A percentile compares a stretch with the other conserved stretches of the same genome.
Conservation (phyloP, 2,329 filamentous ascomycete genomes). For the Myriosclerotinia scirpicola region DNA sequence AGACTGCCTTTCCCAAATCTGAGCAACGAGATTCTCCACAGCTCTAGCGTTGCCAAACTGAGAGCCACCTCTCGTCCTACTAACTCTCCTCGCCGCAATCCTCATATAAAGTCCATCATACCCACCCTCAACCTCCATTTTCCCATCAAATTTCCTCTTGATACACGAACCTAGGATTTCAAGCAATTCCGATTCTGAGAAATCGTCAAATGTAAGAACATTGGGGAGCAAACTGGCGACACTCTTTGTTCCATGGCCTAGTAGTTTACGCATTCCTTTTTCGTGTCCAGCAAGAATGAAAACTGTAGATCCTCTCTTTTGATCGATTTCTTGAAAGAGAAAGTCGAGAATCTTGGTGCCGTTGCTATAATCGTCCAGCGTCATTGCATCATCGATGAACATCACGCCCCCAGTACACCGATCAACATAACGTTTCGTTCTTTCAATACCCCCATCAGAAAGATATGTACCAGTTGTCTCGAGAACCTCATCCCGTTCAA, state of each 20-base stretch:
- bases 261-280: constrained; percentile 73
- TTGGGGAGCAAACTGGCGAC: constrained; percentile 67
- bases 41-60: constrained; percentile 73
- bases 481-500: constrained; percentile 58
- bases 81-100: constrained; percentile 61
- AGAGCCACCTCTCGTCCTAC: constrained; percentile 58
- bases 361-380: constrained; percentile 16
- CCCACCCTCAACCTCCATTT: constrained; percentile 62
- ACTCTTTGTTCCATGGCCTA: constrained; percentile 59
- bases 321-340: constrained; percentile 69
- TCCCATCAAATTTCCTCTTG: constrained; percentile 50
- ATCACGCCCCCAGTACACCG: constrained; percentile 66
- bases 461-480: constrained; percentile 68
- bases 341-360: constrained; percentile 60
- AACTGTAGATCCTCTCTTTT: constrained; percentile 64
- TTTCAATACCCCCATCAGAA: constrained; percentile 58
- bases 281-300: constrained; percentile 72
- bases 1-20: constrained; percentile 58
- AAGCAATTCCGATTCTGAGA: constrained; percentile 61
- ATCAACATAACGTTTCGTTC: constrained; percentile 56
- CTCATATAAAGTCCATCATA: constrained; percentile 59
- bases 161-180: constrained; percentile 57
- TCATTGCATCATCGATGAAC: constrained; percentile 65
- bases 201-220: constrained; percentile 66
- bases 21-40: constrained; percentile 59